Evolutionary conservation across 768 basidiomycete genomes (phyloP), one percentile per base, ranked within the genome.

Genomic region (Mycena chlorophos): DNA sequence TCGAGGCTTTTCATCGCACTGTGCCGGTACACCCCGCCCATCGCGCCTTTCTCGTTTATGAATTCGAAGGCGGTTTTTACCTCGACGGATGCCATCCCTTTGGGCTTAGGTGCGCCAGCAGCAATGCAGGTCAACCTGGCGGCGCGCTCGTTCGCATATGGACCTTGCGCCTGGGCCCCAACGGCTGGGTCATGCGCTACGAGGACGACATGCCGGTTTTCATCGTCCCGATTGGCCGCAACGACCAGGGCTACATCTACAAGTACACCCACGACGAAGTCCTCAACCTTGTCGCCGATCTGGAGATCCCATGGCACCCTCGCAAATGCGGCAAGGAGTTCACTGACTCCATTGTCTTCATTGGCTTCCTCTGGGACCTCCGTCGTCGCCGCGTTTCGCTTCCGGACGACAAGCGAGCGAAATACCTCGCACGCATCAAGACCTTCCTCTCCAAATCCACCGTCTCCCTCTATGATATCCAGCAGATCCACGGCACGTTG

Each of bases 281-380:
- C 5, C 12, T 66, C 2, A 10, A 14, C 0, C 14, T 51, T 0
- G 55, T 68, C 13, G 49, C 54, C 20, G 47, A 48, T 1, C 54
- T 73, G 2, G 53, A 62, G 1, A 39, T 67, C 3, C 66, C 69
- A 0, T 70, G 69, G 66, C 63, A 67, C 34, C 43, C 57, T 3
- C 46, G 12, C 20, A 53, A 56, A 17, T 68, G 64, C 29, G 59
- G 55, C 17, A 30, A 58, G 13, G 59, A 62, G 2, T 71, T 69
- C 50, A 27, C 13, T 1, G 20, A 42, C 46, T 31, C 22, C 0
- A 56, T 63, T 16, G 46, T 39, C 0, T 74, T 68, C 48, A 39
- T 69, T 14, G 70, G 71, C 5, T 70, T 72, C 53, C 40, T 49
- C 4, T 73, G 71, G 72, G 60, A 71, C 56, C 40, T 73, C n/a